phyloP scores from a whole-genome alignment of 2,329 filamentous ascomycete genomes.

The Phaeomoniella chlamydospora region DNA sequence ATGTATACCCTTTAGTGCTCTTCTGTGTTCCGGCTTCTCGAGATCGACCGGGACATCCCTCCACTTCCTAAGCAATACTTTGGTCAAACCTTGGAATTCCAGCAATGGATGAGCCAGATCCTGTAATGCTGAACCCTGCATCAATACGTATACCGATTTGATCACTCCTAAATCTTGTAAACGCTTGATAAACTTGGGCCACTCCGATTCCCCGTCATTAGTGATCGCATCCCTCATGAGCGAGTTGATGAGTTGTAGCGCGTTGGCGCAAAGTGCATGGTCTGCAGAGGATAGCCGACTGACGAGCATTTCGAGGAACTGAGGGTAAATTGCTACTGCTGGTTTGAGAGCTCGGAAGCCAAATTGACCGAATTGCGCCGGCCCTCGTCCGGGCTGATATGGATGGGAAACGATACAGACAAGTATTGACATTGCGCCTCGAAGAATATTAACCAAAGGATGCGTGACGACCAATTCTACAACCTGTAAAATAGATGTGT shows the following conservation, averaged over 20 bases:
- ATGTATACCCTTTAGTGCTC: constrained; percentile 74
- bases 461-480: constrained; percentile 91
- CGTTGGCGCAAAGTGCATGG: constrained; percentile 89
- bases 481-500: constrained; percentile 42
- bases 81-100: constrained; percentile 86
- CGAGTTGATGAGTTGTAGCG: constrained; percentile 87
- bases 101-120: constrained; percentile 80
- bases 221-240: constrained; percentile 84
- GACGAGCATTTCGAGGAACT: constrained; percentile 90
- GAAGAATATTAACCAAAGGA: constrained; percentile 90
- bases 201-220: constrained; percentile 64
- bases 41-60: constrained; percentile 70
- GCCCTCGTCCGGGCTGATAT: constrained; percentile 37
- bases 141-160: constrained; percentile 77
- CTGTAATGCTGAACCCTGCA: constrained; percentile 86
- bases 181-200: constrained; percentile 89
- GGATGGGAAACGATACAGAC: constrained; percentile 86
- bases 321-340: constrained; percentile 76
- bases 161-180: constrained; percentile 89
- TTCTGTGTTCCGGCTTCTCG: constrained; percentile 74
- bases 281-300: constrained; percentile 85
- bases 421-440: constrained; percentile 91
- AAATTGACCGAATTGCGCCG: constrained; percentile 48
- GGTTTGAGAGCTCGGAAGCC: constrained; percentile 88
- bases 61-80: constrained; percentile 79